A percentile compares a stretch with the other conserved stretches of the same genome.
These are phyloP conservation scores for Eurotiales sp. DNA, from an alignment of 2,329 filamentous ascomycete species.

Conservation along the genomic window DNA sequence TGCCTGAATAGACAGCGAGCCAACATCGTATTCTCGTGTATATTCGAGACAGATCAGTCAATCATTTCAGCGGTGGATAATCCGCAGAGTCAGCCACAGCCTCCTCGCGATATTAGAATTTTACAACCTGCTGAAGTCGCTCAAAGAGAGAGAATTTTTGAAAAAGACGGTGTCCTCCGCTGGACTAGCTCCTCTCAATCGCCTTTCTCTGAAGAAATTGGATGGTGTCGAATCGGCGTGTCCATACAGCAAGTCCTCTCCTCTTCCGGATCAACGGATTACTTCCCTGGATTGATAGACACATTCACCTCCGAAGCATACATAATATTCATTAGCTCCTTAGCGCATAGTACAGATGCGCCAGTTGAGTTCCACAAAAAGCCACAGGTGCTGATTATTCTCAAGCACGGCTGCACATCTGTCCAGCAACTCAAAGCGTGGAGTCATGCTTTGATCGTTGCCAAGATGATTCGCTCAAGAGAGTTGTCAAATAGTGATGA, in stretches of 20 bases:
- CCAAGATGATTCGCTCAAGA: slow-evolving; percentile 23
- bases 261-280: slow-evolving; percentile 5
- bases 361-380: background rate
- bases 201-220: slow-evolving; percentile 31
- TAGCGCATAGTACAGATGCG: too few species aligned
- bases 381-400: slow-evolving; percentile 50
- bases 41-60: slow-evolving; percentile 39
- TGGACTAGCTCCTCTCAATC: slow-evolving; percentile 38
- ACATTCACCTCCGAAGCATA: slow-evolving; percentile 55
- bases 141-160: slow-evolving; percentile 55
- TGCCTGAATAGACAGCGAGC: slow-evolving; percentile 84
- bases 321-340: slow-evolving; percentile 55
- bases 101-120: slow-evolving; percentile 11
- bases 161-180: slow-evolving; percentile 63
- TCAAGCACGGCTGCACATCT: slow-evolving; percentile 57
- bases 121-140: slow-evolving; percentile 66
- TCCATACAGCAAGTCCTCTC: slow-evolving; percentile 31
- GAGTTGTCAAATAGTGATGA: background rate
- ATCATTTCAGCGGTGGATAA: slow-evolving; percentile 17
- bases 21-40: slow-evolving; percentile 66
- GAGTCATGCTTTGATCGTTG: slow-evolving; percentile 56
- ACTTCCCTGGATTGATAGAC: slow-evolving; percentile 44
- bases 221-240: slow-evolving; percentile 54
- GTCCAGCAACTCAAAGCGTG: slow-evolving; percentile 57
- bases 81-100: slow-evolving; percentile 6